phyloP scores from a whole-genome alignment of 192 early-diverging fungal genomes.

The Coemansia erecta region DNA sequence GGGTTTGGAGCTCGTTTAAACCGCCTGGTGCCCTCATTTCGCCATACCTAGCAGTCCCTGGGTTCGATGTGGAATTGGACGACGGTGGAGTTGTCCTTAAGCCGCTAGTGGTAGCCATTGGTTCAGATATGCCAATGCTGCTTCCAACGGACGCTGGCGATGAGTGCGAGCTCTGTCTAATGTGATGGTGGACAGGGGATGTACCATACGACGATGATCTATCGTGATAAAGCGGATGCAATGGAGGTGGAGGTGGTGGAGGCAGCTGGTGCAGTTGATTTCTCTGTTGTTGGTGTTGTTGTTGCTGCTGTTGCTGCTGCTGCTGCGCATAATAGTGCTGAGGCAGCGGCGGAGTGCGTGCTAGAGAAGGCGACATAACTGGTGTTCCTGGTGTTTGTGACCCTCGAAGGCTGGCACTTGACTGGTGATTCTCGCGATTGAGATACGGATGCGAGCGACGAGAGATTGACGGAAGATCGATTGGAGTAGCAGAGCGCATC shows the following conservation, averaged over 20 bases:
- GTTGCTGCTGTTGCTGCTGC: slow-evolving; percentile 8
- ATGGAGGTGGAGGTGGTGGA: neutral
- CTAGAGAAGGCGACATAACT: neutral
- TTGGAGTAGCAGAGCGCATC: slow-evolving; percentile 18
- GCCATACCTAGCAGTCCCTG: neutral
- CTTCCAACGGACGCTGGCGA: slow-evolving; percentile 22
- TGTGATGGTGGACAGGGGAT: slow-evolving; percentile 9
- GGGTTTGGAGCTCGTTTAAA: slow-evolving; percentile 2
- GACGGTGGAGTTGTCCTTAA: slow-evolving; percentile 8
- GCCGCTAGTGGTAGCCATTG: neutral
- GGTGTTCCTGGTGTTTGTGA: slow-evolving; percentile 7
- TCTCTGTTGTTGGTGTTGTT: neutral
- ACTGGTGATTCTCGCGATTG: slow-evolving; percentile 7
- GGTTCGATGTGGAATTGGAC: neutral
- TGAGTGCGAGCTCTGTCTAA: slow-evolving; percentile 11
- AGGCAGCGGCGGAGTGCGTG: neutral
- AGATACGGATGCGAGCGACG: slow-evolving; percentile 42
- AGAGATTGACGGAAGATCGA: slow-evolving; percentile 34
- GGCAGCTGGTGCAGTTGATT: neutral
- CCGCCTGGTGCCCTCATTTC: neutral
- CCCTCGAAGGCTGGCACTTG: slow-evolving; percentile 7
- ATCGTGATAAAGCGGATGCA: slow-evolving; percentile 1
- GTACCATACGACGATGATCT: neutral
- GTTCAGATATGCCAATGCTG: slow-evolving; percentile 9
- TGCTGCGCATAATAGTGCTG: slow-evolving; percentile 7